A percentile compares a stretch with the other conserved stretches of the same genome.
Evolutionary conservation across 2,329 filamentous ascomycete species (phyloP).

Genomic region (Colletotrichum noveboracense): DNA sequence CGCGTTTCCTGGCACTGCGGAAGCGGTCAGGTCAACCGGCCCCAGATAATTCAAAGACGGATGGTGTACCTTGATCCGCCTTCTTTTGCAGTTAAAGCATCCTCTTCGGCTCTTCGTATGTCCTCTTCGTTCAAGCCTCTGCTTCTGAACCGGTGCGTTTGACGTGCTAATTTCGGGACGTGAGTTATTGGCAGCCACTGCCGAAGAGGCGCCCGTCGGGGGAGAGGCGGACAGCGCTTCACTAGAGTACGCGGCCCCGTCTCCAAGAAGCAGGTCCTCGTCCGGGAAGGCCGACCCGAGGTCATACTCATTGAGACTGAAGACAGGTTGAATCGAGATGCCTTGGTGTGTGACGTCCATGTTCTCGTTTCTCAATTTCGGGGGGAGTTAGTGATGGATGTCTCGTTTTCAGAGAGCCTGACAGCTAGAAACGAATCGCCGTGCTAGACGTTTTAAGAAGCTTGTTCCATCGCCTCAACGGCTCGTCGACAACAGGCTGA

Average conservation of each 20-base stretch:
- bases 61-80: conserved; percentile 63
- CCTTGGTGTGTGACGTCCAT: neutral
- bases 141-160: conserved; percentile 31
- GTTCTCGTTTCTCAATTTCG: neutral
- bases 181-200: neutral
- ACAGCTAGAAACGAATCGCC: neutral
- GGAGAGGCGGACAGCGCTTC: conserved; percentile 32
- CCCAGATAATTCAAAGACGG: neutral
- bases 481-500: neutral
- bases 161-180: neutral
- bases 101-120: conserved; percentile 71
- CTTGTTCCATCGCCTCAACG: neutral
- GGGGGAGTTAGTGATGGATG: neutral
- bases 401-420: neutral
- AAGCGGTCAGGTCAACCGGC: neutral
- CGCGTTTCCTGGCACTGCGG: conserved; percentile 68
- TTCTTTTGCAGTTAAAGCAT: conserved; percentile 71
- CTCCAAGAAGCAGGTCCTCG: conserved; percentile 17
- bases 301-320: conserved; percentile 39
- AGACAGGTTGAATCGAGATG: conserved; percentile 31
- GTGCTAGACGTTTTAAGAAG: neutral
- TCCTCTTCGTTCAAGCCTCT: conserved; percentile 59
- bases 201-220: neutral
- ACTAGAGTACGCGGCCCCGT: conserved; percentile 26
- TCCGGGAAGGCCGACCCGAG: conserved; percentile 43